These are phyloP conservation scores for Panaeolus papilionaceus DNA, from an alignment of 768 basidiomycete genomes.

Conservation along the genomic window DNA sequence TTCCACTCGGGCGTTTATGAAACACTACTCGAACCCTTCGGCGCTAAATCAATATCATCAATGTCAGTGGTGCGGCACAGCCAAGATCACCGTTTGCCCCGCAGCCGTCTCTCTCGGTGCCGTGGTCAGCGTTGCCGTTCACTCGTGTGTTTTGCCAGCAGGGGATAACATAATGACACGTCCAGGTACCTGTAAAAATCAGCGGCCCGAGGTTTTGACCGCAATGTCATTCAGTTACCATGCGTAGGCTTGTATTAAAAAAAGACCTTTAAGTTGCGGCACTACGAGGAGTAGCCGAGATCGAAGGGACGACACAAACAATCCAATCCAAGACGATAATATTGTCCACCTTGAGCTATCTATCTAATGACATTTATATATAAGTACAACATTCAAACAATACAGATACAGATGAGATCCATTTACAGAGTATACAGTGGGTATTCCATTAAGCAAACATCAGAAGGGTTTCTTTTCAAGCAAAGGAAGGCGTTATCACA, in stretches of 20 bases:
- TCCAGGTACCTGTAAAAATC: neutral
- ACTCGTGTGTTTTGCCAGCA: conserved; percentile 1
- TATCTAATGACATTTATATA: conserved; percentile 7
- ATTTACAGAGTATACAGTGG: neutral
- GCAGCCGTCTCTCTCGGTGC: neutral
- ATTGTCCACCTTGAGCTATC: neutral
- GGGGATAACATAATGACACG: conserved; percentile 9
- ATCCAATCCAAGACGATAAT: neutral
- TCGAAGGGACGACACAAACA: neutral
- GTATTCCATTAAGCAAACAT: conserved; percentile 9
- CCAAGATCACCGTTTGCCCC: neutral
- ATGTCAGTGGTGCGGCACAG: conserved; percentile 1
- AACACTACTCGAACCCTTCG: neutral
- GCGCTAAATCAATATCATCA: conserved; percentile 1
- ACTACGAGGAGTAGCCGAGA: conserved; percentile 1
- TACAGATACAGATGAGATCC: conserved; percentile 2
- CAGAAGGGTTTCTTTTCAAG: neutral
- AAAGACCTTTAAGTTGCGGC: neutral
- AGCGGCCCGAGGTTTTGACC: neutral
- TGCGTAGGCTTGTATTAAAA: neutral
- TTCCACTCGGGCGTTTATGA: neutral
- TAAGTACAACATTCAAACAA: neutral
- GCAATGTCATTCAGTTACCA: neutral
- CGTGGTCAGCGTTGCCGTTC: conserved; percentile 8
- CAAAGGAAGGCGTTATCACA: conserved; percentile 34